Evolutionary conservation across 2,329 filamentous ascomycete genomes (phyloP).

Genomic region (Penicillium sp.): DNA sequence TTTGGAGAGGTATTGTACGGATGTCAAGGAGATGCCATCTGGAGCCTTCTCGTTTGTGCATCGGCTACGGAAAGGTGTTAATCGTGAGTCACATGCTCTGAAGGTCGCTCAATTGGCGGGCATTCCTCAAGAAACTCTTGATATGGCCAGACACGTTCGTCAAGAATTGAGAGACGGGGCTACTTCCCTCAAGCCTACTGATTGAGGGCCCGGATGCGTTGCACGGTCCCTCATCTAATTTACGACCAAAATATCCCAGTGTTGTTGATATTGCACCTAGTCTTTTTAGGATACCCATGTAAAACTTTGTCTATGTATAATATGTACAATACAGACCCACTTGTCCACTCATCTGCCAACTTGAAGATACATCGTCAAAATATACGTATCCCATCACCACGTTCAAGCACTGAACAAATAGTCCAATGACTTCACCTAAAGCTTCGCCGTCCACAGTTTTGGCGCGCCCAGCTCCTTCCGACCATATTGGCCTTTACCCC

Average conservation of each 20-base stretch:
- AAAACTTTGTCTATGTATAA: constrained; percentile 3
- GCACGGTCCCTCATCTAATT: not conserved
- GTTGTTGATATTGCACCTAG: not conserved
- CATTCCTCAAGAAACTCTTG: constrained; percentile 72
- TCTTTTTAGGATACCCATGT: not conserved
- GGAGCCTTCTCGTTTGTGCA: constrained; percentile 84
- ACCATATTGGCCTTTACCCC: constrained; percentile 24
- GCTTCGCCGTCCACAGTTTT: constrained; percentile 24
- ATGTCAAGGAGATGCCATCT: constrained; percentile 74
- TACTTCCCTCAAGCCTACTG: not conserved
- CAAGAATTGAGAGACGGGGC: constrained; percentile 26
- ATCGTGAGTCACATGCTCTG: constrained; percentile 84
- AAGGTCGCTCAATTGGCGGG: constrained; percentile 92
- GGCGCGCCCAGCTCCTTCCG: constrained; percentile 17
- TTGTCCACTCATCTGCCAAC: not conserved
- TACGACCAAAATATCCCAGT: not conserved
- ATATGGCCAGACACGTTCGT: constrained; percentile 67
- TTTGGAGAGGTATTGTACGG: constrained; percentile 83
- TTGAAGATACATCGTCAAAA: not conserved
- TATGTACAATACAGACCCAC: constrained; percentile 6
- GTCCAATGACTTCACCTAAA: too few relatives aligned
- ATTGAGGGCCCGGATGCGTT: not conserved
- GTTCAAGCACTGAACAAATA: too few relatives aligned
- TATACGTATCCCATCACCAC: too few relatives aligned
- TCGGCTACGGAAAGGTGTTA: constrained; percentile 78